phyloP scores from a whole-genome alignment of 1,284 basidiomycete species.

The Puccinia novopanici region DNA sequence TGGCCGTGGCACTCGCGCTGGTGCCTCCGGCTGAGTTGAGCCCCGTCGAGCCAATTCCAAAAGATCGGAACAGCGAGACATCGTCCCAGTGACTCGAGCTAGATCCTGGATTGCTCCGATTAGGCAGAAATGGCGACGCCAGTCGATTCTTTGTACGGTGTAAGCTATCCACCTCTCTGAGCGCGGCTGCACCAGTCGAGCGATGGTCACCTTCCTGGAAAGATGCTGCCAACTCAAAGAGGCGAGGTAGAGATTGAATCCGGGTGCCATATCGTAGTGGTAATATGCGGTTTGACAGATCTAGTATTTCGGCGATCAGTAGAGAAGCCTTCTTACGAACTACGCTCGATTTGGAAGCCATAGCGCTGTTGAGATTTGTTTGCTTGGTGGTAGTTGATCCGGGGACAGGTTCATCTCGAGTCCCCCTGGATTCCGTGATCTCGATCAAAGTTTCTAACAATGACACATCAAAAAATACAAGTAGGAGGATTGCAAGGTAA shows the following conservation, averaged over 20 bases:
- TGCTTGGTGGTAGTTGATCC: not conserved
- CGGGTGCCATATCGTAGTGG: slow-evolving; percentile 78
- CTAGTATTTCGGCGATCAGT: slow-evolving; percentile 86
- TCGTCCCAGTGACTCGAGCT: slow-evolving; percentile 56
- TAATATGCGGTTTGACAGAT: slow-evolving; percentile 83
- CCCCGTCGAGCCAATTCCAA: slow-evolving; percentile 38
- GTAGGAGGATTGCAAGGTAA: slow-evolving; percentile 83
- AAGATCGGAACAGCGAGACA: slow-evolving; percentile 52
- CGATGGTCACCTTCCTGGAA: slow-evolving; percentile 72
- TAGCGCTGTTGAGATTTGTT: slow-evolving; percentile 1
- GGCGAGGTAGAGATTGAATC: slow-evolving; percentile 81
- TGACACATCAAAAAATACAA: slow-evolving; percentile 65
- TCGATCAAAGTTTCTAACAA: slow-evolving; percentile 71
- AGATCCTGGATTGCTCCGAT: slow-evolving; percentile 70
- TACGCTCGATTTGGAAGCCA: slow-evolving; percentile 62
- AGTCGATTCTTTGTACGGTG: slow-evolving; percentile 66
- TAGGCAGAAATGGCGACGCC: slow-evolving; percentile 29
- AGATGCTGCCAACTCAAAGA: slow-evolving; percentile 79
- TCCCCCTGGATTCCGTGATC: slow-evolving; percentile 69
- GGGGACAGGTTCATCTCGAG: slow-evolving; percentile 18
- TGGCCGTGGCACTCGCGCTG: slow-evolving; percentile 9
- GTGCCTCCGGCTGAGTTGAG: slow-evolving; percentile 51
- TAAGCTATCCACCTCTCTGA: slow-evolving; percentile 86
- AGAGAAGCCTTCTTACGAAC: slow-evolving; percentile 83
- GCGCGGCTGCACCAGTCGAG: slow-evolving; percentile 78